These are phyloP conservation scores for Blastomyces silverae DNA, from an alignment of 2,329 filamentous ascomycete genomes.

Conservation along the genomic window DNA sequence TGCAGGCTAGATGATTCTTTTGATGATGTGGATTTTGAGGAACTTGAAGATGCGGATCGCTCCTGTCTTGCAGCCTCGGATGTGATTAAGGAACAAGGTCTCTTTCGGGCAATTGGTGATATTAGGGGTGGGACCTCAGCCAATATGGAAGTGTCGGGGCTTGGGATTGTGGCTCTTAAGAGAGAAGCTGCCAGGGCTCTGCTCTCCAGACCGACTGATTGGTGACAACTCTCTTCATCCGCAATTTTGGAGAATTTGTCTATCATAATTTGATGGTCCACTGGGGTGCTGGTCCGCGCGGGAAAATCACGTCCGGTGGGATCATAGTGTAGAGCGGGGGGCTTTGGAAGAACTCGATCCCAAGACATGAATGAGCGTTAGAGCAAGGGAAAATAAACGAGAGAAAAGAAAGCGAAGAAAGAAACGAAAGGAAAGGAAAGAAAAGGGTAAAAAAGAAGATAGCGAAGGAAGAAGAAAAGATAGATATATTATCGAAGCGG, in stretches of 20 bases:
- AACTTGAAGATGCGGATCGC: constrained; percentile 31
- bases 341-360: constrained; percentile 44
- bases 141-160: background rate
- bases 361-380: constrained; percentile 37
- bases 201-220: constrained; percentile 4
- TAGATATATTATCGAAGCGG: constrained; percentile 14
- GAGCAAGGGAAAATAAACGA: constrained; percentile 14
- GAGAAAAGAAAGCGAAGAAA: constrained; percentile 9
- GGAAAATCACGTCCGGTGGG: constrained; percentile 29
- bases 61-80: constrained; percentile 15
- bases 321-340: constrained; percentile 39
- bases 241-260: constrained; percentile 26
- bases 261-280: constrained; percentile 41
- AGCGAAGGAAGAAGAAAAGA: constrained; percentile 11
- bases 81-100: constrained; percentile 11
- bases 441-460: constrained; percentile 6
- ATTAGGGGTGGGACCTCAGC: constrained; percentile 1
- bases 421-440: constrained; percentile 5
- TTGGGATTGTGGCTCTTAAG: background rate
- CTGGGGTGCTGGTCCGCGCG: constrained; percentile 32
- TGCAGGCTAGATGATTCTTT: constrained; percentile 43
- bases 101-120: constrained; percentile 16
- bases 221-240: constrained; percentile 23
- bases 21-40: constrained; percentile 30
- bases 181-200: constrained; percentile 1